A percentile compares a stretch with the other conserved stretches of the same genome.
phyloP scores from a whole-genome alignment of 192 early-diverging fungal genomes.

The Endogone sp. region DNA sequence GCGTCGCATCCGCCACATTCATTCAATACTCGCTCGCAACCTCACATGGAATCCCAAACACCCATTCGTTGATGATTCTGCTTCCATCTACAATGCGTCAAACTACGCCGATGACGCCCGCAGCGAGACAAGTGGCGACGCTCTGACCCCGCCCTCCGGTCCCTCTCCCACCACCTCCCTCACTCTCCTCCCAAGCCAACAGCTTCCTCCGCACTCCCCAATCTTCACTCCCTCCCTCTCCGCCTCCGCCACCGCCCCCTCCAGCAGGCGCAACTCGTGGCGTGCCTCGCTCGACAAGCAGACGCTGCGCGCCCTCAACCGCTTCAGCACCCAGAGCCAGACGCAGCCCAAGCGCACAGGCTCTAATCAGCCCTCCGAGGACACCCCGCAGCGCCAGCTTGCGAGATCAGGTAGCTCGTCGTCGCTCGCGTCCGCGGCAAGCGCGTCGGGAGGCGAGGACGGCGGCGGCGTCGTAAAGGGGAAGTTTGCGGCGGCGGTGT shows the following conservation, averaged over 20 bases:
- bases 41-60: constrained; percentile 13
- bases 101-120: not conserved
- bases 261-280: not conserved
- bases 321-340: not conserved
- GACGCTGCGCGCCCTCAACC: not conserved
- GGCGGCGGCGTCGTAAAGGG: not conserved
- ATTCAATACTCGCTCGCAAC: constrained; percentile 22
- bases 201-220: not conserved
- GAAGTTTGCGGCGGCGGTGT: not conserved
- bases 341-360: not conserved
- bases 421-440: not conserved
- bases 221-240: not conserved
- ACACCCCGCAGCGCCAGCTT: not conserved
- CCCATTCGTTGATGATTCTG: not conserved
- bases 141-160: not conserved
- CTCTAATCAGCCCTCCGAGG: not conserved
- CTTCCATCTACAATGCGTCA: not conserved
- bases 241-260: not conserved
- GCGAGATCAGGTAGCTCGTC: not conserved
- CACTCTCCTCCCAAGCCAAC: not conserved
- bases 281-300: not conserved
- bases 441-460: not conserved
- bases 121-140: not conserved
- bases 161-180: not conserved
- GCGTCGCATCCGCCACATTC: constrained; percentile 29